Evolutionary conservation across 108 stramenopile species (phyloP), one percentile per base, ranked within the genome.

Genomic region (Asterionellopsis glacialis): DNA sequence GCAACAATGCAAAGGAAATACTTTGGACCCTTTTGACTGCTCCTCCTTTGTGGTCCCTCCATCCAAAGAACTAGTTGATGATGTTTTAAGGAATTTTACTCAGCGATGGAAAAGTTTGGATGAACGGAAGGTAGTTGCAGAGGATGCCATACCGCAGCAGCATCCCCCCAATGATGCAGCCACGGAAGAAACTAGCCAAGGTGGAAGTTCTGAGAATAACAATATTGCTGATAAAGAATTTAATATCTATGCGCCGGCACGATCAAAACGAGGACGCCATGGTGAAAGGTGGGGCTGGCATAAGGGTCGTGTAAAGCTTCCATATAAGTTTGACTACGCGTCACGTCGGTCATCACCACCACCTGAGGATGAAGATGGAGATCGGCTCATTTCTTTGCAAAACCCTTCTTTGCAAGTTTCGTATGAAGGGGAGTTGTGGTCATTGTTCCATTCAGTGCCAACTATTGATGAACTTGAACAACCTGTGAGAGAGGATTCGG

Each of bases 341-440:
- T 67, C 68, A 14, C 22, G 40, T 27, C 25, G 21, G 48, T 19
- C 12, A 3, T 9, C 11, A 16, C 61, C 69, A 14, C 45, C 45
- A 42, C 19, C 53, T 7, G 26, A 56, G 42, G 25, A 50, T 24
- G 57, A 49, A 10, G 59, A 68, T 50, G 61, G 70, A 59, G 60
- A 60, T 11, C 55, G 52, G 7, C 65, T 67, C n/a, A 57, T 64
- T 41, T 65, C 63, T 5, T 39, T 75, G 57, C 25, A 44, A 2
- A 28, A 47, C 21, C 41, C 47, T 9, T 28, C 63, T 40, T 13
- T 19, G 13, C 65, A 75, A 67, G 74, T 69, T 9, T 84, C 86
- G 45, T 89, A 89, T 60, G 77, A 84, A 59, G 45, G 51, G 27
- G 88, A 87, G 58, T 63, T 93, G 56, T 87, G 84, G 84, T 65